These are phyloP conservation scores for Trametes sanguinea DNA, from an alignment of 768 basidiomycete species.

Conservation along the genomic window DNA sequence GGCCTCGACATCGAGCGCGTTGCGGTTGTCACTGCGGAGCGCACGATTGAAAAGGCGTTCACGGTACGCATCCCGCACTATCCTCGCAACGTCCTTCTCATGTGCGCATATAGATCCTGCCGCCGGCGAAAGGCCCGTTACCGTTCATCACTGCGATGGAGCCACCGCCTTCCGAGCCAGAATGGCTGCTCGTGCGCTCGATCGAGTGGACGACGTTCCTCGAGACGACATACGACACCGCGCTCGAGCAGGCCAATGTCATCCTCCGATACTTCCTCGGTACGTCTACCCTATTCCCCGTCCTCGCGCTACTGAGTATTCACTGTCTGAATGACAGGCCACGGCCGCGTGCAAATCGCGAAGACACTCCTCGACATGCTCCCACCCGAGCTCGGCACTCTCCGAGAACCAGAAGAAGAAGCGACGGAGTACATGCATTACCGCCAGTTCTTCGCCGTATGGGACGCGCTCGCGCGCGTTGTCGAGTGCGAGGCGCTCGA, in stretches of 20 bases:
- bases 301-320: neutral
- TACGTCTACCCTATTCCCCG: conserved; percentile 38
- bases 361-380: conserved; percentile 58
- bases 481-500: conserved; percentile 62
- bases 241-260: conserved; percentile 84
- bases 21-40: conserved; percentile 77
- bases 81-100: neutral
- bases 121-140: conserved; percentile 54
- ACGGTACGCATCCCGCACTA: conserved; percentile 40
- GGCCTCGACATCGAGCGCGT: conserved; percentile 83
- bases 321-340: conserved; percentile 42
- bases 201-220: conserved; percentile 92
- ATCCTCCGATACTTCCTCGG: conserved; percentile 90
- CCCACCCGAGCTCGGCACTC: conserved; percentile 61
- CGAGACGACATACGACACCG: conserved; percentile 71
- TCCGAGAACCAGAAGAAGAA: conserved; percentile 68
- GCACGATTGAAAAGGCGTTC: conserved; percentile 72
- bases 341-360: conserved; percentile 75
- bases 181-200: conserved; percentile 73
- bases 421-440: conserved; percentile 80
- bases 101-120: conserved; percentile 45
- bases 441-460: conserved; percentile 74
- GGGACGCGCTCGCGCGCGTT: conserved; percentile 65
- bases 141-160: conserved; percentile 63
- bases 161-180: conserved; percentile 55